Evolutionary conservation across 163 green algal species (phyloP).

Genomic region (Scenedesmus sp.): DNA sequence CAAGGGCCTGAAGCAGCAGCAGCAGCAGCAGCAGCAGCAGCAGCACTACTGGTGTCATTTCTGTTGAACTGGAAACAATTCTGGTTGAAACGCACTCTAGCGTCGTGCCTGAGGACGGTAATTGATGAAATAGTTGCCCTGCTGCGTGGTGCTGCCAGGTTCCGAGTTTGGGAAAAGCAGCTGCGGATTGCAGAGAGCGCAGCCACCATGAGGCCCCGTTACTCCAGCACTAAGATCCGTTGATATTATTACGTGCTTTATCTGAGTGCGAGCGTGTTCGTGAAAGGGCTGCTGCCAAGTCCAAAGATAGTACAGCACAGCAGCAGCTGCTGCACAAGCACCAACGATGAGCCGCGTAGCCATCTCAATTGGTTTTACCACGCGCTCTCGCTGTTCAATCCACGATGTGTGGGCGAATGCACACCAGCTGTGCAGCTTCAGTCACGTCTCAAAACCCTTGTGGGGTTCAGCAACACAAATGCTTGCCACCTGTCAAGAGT

Average conservation of each 20-base stretch:
- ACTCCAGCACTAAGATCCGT: neutral
- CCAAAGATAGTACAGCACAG: slow-evolving; percentile 7
- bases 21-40: neutral
- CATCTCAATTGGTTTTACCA: neutral
- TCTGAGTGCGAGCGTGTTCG: neutral
- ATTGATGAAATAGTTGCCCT: neutral
- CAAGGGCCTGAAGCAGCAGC: neutral
- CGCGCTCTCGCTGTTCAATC: too few species aligned
- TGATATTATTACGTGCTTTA: neutral
- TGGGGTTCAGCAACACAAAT: too few species aligned
- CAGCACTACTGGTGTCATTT: too few species aligned
- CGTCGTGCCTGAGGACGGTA: neutral
- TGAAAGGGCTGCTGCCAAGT: neutral
- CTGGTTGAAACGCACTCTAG: too few species aligned
- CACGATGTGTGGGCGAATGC: too few species aligned
- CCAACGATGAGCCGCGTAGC: neutral
- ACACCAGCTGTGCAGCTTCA: too few species aligned
- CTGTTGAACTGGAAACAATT: too few species aligned
- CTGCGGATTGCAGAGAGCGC: neutral
- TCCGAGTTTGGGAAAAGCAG: neutral
- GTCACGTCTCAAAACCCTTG: too few species aligned
- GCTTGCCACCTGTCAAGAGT: too few species aligned
- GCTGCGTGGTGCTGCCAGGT: neutral
- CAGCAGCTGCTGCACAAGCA: slow-evolving; percentile 2
- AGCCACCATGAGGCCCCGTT: neutral